phyloP scores from a whole-genome alignment of 371 early-diverging fungal species.

The Hamiltosporidium tvaerminnensis region DNA sequence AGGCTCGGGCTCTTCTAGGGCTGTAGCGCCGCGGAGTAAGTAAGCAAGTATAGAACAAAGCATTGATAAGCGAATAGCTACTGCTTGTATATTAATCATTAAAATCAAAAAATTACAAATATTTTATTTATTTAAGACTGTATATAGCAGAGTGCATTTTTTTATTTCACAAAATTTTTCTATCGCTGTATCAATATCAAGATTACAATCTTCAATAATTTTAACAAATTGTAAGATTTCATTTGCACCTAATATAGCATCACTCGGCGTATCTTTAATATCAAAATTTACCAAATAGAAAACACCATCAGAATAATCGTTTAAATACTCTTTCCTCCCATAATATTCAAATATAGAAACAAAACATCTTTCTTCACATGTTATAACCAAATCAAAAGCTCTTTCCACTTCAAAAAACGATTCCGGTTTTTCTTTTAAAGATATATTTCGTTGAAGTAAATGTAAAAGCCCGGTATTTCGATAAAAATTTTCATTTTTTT shows the following conservation, averaged over 20 bases:
- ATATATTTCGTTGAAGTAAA: constrained; percentile 75
- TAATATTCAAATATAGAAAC: constrained; percentile 67
- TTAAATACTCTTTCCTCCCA: neutral
- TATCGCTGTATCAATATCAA: too few relatives aligned
- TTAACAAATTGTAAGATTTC: constrained; percentile 63
- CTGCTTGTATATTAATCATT: too few relatives aligned
- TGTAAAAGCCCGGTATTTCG: constrained; percentile 63
- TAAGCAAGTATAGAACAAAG: too few relatives aligned
- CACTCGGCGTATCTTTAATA: constrained; percentile 74
- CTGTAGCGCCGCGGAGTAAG: too few relatives aligned
- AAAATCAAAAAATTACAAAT: too few relatives aligned
- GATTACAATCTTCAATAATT: constrained; percentile 19
- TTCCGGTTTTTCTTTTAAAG: constrained; percentile 72
- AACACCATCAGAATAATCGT: constrained; percentile 62
- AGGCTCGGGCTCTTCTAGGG: too few relatives aligned
- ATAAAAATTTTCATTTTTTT: constrained; percentile 60
- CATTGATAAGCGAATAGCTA: too few relatives aligned
- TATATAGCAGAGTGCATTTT: too few relatives aligned
- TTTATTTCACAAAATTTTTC: too few relatives aligned
- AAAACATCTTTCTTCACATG: constrained; percentile 82
- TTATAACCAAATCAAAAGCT: constrained; percentile 74
- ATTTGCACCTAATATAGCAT: constrained; percentile 66
- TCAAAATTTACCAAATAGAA: constrained; percentile 83
- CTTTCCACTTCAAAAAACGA: constrained; percentile 62
- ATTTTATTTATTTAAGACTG: too few relatives aligned